A percentile compares a stretch with the other conserved stretches of the same genome.
Evolutionary conservation across 306 rosid species (phyloP).

Genomic region (Urtica urens): DNA sequence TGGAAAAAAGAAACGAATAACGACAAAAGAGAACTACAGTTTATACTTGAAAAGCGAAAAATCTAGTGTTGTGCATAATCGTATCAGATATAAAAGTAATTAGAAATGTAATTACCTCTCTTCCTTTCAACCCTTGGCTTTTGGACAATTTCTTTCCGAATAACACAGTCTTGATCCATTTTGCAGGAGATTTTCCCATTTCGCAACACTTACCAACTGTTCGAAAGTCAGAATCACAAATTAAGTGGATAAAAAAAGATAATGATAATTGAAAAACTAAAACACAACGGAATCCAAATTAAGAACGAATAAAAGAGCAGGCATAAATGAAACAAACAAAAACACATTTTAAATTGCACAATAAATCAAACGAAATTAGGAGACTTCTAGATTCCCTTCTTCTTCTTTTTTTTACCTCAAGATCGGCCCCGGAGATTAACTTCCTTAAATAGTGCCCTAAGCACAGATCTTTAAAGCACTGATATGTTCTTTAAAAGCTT

Average conservation of each 20-base stretch:
- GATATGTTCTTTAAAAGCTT: no score
- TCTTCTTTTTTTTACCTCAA: no score
- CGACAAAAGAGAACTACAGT: background rate
- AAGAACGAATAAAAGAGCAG: no score
- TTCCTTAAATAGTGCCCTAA: no score
- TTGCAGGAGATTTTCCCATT: conserved; percentile 86
- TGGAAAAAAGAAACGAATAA: no score
- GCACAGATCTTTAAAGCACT: no score
- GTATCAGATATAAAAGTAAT: background rate
- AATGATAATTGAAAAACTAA: conserved; percentile 5
- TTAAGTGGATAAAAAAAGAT: background rate
- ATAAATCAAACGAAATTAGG: no score
- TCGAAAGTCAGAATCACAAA: conserved; percentile 5
- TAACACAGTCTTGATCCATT: conserved; percentile 74
- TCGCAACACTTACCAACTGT: conserved; percentile 27
- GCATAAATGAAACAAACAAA: no score
- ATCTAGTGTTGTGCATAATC: background rate
- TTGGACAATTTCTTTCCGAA: conserved; percentile 73
- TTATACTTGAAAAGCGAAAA: background rate
- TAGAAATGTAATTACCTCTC: conserved; percentile 14
- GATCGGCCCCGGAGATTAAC: no score
- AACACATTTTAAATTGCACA: no score
- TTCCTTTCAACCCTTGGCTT: conserved; percentile 43
- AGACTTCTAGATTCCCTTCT: no score
- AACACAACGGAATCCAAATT: no score